A percentile compares a stretch with the other conserved stretches of the same genome.
Evolutionary conservation across 1,139 yeast genomes (phyloP).

Genomic region (Taphrina pruni): DNA sequence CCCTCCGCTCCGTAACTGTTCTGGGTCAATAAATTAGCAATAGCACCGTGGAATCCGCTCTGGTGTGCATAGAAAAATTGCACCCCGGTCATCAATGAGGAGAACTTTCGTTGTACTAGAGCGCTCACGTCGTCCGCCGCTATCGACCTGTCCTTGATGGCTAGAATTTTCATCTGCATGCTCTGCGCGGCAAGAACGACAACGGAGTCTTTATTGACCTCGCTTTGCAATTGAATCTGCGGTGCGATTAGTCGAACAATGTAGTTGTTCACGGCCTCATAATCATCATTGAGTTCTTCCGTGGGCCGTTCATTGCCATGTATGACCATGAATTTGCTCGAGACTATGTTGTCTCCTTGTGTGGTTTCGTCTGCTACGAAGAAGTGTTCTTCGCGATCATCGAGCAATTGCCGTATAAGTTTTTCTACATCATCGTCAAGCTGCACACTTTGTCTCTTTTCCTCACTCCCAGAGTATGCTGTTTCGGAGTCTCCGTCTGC

Average conservation of each 20-base stretch:
- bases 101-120: constrained; percentile 72
- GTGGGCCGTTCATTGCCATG: constrained; percentile 59
- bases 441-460: constrained; percentile 18
- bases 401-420: constrained; percentile 44
- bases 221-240: constrained; percentile 79
- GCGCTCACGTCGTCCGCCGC: constrained; percentile 60
- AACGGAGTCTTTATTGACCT: constrained; percentile 66
- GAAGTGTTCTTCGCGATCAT: constrained; percentile 43
- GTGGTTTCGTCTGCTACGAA: constrained; percentile 43
- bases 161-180: constrained; percentile 69
- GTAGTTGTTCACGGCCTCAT: constrained; percentile 65
- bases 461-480: constrained; percentile 8
- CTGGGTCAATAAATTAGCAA: constrained; percentile 55
- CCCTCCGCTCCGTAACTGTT: constrained; percentile 54
- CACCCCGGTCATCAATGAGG: constrained; percentile 70
- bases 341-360: neutral
- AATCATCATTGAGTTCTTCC: constrained; percentile 55
- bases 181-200: constrained; percentile 74
- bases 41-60: constrained; percentile 56
- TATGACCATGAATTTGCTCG: neutral
- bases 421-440: constrained; percentile 43
- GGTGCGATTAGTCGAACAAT: constrained; percentile 78
- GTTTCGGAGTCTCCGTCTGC: constrained; percentile 39
- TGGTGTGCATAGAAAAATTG: constrained; percentile 70
- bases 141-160: constrained; percentile 59